Percentiles rank a stretch among this genome's conserved stretches.
phyloP scores from a whole-genome alignment of 371 early-diverging fungal species.

The Mucor saturninus region DNA sequence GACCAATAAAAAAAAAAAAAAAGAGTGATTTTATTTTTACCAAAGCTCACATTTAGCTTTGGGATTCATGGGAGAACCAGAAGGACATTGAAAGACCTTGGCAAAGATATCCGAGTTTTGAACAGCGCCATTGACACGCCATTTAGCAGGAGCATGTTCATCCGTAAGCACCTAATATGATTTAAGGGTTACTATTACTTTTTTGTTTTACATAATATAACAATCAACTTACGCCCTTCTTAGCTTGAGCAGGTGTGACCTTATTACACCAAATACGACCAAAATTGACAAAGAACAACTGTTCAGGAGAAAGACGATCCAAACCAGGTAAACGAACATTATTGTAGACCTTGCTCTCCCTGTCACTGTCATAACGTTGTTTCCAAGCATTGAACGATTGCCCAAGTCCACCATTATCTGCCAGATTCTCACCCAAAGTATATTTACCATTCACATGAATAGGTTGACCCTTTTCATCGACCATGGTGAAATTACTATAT shows the following conservation, averaged over 20 bases:
- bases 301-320: constrained; percentile 44
- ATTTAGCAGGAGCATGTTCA: constrained; percentile 58
- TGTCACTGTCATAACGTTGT: constrained; percentile 42
- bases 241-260: constrained; percentile 36
- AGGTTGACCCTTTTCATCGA: constrained; percentile 29
- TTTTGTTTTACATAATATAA: no score
- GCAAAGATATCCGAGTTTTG: constrained; percentile 69
- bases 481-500: constrained; percentile 55
- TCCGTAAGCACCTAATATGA: constrained; percentile 41
- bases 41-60: constrained; percentile 54
- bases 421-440: constrained; percentile 74
- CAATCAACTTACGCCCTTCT: constrained; percentile 34
- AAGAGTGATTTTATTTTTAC: constrained; percentile 31
- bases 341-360: constrained; percentile 36
- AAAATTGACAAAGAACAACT: constrained; percentile 60
- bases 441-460: constrained; percentile 54
- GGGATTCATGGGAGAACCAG: constrained; percentile 61
- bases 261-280: constrained; percentile 62
- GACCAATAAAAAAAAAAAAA: constrained; percentile 1
- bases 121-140: constrained; percentile 68
- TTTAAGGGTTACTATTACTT: background rate
- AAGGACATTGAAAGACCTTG: constrained; percentile 64
- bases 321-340: constrained; percentile 60
- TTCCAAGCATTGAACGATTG: constrained; percentile 48
- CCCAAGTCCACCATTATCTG: constrained; percentile 73